These are phyloP conservation scores for Lentinus tigrinus DNA, from an alignment of 768 basidiomycete genomes.

Conservation along the genomic window DNA sequence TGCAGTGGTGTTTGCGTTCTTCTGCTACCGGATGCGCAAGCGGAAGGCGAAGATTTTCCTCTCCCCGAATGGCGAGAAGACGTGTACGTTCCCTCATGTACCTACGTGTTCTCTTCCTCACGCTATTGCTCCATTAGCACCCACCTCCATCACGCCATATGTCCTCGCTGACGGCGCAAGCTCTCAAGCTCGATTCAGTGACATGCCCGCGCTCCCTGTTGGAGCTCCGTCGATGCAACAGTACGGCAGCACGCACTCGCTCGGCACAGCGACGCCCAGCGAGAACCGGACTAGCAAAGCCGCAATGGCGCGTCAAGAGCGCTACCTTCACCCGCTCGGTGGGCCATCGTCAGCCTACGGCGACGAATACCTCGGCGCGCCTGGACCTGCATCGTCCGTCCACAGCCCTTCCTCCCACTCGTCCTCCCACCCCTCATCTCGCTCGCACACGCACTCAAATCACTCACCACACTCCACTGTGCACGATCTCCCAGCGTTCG, in stretches of 20 bases:
- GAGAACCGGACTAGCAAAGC: neutral
- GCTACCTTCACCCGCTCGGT: too few species aligned
- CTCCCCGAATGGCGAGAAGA: too few species aligned
- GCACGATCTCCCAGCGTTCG: neutral
- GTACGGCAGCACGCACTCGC: neutral
- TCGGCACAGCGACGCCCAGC: neutral
- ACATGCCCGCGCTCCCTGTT: neutral
- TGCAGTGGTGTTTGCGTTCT: neutral
- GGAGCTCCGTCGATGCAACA: neutral
- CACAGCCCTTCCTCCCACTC: too few species aligned
- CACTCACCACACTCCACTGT: neutral
- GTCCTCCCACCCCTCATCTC: too few species aligned
- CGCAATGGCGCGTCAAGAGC: too few species aligned
- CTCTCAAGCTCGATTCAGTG: neutral
- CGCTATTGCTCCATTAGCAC: neutral
- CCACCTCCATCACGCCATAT: neutral
- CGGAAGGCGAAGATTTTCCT: neutral
- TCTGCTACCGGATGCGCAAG: neutral
- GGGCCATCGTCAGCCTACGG: too few species aligned
- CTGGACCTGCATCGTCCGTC: too few species aligned
- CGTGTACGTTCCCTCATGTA: neutral
- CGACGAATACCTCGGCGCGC: too few species aligned
- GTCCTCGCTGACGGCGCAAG: neutral
- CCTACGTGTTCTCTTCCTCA: neutral
- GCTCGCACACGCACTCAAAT: neutral